Percentiles rank a stretch among this genome's conserved stretches.
These are phyloP conservation scores for Lepidium africanum DNA, from an alignment of 345 rosid genomes.

Conservation along the genomic window DNA sequence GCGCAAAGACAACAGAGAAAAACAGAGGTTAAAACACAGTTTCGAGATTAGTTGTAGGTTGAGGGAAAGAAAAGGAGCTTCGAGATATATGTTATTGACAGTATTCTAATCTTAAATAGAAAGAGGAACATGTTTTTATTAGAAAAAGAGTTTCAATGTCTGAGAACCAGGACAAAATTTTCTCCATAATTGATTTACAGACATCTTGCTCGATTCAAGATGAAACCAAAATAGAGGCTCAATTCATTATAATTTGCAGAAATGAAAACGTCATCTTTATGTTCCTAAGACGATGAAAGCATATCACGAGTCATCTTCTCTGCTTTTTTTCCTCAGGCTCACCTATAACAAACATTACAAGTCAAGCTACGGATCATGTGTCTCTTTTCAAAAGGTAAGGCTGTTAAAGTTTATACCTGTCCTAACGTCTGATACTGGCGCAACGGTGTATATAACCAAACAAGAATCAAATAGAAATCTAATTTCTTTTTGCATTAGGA, in stretches of 20 bases:
- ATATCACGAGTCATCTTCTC: constrained; percentile 87
- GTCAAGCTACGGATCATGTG: not conserved
- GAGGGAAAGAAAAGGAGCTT: no score
- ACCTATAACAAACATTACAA: constrained; percentile 30
- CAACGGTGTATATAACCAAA: constrained; percentile 45
- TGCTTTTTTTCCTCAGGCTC: constrained; percentile 68
- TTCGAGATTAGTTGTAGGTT: no score
- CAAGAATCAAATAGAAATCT: constrained; percentile 9
- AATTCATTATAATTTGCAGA: constrained; percentile 12
- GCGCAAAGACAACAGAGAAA: no score
- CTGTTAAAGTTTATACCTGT: constrained; percentile 41
- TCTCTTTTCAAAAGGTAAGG: not conserved
- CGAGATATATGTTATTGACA: no score
- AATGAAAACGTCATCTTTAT: not conserved
- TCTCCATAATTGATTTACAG: constrained; percentile 27
- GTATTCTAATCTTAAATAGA: no score
- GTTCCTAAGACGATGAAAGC: constrained; percentile 18
- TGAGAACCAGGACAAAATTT: constrained; percentile 11
- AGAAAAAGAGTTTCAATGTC: constrained; percentile 9
- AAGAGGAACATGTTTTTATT: not conserved
- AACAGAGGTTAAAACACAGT: no score
- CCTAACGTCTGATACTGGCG: constrained; percentile 67
- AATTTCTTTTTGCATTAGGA: not conserved
- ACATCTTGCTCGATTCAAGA: constrained; percentile 9
- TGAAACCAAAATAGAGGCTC: constrained; percentile 10